Evolutionary conservation across 495 filamentous ascomycete species (phyloP), one percentile per base, ranked within the genome.

Genomic region (Neurospora sp.): DNA sequence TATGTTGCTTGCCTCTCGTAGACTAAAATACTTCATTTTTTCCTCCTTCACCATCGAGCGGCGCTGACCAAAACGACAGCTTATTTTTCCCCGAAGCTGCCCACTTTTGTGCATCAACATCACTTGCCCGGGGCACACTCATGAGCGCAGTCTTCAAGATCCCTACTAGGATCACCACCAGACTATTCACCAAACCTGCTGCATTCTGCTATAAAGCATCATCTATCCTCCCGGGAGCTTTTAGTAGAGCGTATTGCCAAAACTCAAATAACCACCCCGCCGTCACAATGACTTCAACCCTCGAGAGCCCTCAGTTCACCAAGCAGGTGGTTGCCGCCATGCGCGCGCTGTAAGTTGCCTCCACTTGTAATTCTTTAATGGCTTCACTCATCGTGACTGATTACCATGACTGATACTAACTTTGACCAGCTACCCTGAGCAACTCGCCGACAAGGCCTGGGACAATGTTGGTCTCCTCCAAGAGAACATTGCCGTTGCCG

Each of bases 401-500:
- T 4, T 14, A 8, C 2, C 39, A 53, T n/a, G n/a, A 6, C 42
- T 72, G 16, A 27, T 20, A 69, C 44, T 76, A 45, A 74, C 10
- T 14, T 0, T 27, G 16, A 1, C 4, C 77, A 97, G 94, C 45
- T 99, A 97, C 80, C 96, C 96, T 0, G 91, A 94, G 81, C 89
- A 89, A 48, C 85, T 98, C 68, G 95, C 96, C 12, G 94, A 98
- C 76, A 91, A 90, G 76, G 90, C 90, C 81, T 99, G 92, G 84
- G 96, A 99, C 79, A 99, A 99, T 75, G 98, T 83, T 2, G 81
- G 81, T 40, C 76, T 83, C 3, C 79, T 83, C 35, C 76, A 81
- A 70, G 80, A 78, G 16, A 83, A 83, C 74, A 74, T 79, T 37
- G 73, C 70, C 8, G 42, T 38, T 31, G 14, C 69, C 37, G 38